A percentile compares a stretch with the other conserved stretches of the same genome.
phyloP scores from a whole-genome alignment of 2,329 filamentous ascomycete species.

The Pseudofabraea citricarpa region DNA sequence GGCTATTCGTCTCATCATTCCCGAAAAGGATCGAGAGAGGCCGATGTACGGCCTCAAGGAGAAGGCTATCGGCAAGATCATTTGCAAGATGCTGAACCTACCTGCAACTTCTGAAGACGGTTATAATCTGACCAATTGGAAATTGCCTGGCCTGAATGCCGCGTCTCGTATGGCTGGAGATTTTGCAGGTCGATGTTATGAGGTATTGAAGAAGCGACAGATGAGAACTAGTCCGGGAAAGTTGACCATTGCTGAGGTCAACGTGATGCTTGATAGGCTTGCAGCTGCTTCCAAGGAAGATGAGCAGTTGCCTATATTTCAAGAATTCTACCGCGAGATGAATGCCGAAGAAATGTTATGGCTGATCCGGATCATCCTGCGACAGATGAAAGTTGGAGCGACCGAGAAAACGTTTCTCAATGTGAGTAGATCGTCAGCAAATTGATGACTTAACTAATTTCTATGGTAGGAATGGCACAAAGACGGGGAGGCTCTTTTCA shows the following conservation, averaged over 20 bases:
- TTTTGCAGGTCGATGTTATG: slow-evolving; percentile 84
- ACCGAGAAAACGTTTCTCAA: slow-evolving; percentile 87
- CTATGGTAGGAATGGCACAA: slow-evolving; percentile 76
- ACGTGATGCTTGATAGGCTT: slow-evolving; percentile 75
- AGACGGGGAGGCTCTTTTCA: slow-evolving; percentile 74
- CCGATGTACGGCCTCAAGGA: slow-evolving; percentile 95
- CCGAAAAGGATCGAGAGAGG: slow-evolving; percentile 87
- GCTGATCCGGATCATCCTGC: slow-evolving; percentile 89
- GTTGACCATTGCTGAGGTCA: slow-evolving; percentile 87
- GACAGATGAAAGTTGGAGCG: slow-evolving; percentile 68
- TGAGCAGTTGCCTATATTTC: slow-evolving; percentile 77
- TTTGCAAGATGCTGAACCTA: slow-evolving; percentile 92
- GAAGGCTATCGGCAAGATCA: slow-evolving; percentile 78
- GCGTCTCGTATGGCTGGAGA: slow-evolving; percentile 72
- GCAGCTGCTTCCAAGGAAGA: slow-evolving; percentile 72
- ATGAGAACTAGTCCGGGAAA: slow-evolving; percentile 68
- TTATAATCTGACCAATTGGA: slow-evolving; percentile 84
- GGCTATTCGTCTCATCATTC: slow-evolving; percentile 83
- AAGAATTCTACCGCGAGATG: slow-evolving; percentile 84
- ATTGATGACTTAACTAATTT: too few species aligned
- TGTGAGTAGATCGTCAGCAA: slow-evolving; percentile 10
- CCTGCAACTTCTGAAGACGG: slow-evolving; percentile 87
- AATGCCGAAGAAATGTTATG: slow-evolving; percentile 90
- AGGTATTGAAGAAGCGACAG: slow-evolving; percentile 78
- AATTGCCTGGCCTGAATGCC: slow-evolving; percentile 67